Percentiles rank a stretch among this genome's conserved stretches.
Evolutionary conservation across 106 monocot genomes (phyloP).

Genomic region (Dendrobium officinale): DNA sequence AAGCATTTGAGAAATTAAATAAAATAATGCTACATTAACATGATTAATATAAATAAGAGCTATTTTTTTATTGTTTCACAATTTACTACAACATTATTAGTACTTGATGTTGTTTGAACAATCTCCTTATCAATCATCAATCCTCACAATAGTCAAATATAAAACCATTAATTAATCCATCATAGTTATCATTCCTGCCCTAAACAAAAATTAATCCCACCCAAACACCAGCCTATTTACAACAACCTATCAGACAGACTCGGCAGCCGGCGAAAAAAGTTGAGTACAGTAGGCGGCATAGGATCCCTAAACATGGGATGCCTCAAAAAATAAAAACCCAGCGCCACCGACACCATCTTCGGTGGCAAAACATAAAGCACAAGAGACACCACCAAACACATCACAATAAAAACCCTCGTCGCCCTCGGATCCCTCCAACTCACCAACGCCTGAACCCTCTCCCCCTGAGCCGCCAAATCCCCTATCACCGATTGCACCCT

Average conservation of each 20-base stretch:
- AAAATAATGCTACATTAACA: too few species aligned
- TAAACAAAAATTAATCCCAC: neutral
- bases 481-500: constrained; percentile 91
- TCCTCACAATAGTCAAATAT: too few species aligned
- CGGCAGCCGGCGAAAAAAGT: constrained; percentile 90
- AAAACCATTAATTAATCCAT: too few species aligned
- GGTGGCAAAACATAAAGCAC: constrained; percentile 70
- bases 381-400: constrained; percentile 54
- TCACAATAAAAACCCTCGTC: constrained; percentile 76
- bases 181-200: too few species aligned
- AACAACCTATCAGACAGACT: constrained; percentile 79
- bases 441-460: constrained; percentile 90
- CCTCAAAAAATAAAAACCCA: constrained; percentile 81
- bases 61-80: too few species aligned
- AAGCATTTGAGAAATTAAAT: too few species aligned
- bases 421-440: constrained; percentile 94
- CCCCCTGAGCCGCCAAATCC: constrained; percentile 94
- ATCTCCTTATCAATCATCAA: too few species aligned
- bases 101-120: too few species aligned
- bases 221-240: constrained; percentile 18
- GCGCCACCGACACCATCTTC: constrained; percentile 94
- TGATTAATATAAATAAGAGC: too few species aligned
- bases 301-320: constrained; percentile 98
- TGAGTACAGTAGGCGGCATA: constrained; percentile 72
- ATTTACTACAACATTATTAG: too few species aligned